Base-by-base conservation (phyloP, 2,329 filamentous ascomycete species). In the Cryphonectria radicalis region DNA sequence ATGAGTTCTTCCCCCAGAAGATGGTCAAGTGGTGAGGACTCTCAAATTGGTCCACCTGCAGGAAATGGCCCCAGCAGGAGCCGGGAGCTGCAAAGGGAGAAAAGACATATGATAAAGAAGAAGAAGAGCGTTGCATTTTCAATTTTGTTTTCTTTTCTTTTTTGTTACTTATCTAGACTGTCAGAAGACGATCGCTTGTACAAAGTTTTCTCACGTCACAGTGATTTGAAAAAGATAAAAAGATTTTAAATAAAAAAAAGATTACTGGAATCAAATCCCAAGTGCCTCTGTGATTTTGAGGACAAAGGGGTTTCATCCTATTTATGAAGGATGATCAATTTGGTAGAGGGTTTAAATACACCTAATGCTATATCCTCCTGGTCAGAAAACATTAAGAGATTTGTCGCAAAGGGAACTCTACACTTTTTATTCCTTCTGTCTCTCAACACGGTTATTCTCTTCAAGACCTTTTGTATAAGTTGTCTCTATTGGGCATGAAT, bases 1-100 rank as follows among this genome's bases (percentile, higher is more conserved):
- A 93, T 74, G 91, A 93, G 81, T 93, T 88, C 81, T 93, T 93
- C 79, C 90, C 90, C 43, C 84, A 88, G 70, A 89, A 87, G 83
- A 85, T 91, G 67, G 84, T 94, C 76, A 87, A 85, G 82, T 94
- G 92, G 92, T 94, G 84, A 71, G 57, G 14, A 53, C 46, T 22
- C 19, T 50, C 46, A 22, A 11, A 1, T 2, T 4, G 19, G 62
- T 14, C 28, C n/a, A 2, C 13, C 11, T 28, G 22, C 22, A 14
- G 13, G 32, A n/a, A n/a, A 59, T 5, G 46, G 50, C n/a, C 55
- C 25, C 55, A 22, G 35, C 65, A 43, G 43, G 25, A 11, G 37
- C 3, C 8, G 14, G 37, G 37, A 11, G 53, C 8, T 50, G 17
- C 25, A 42, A 13, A 63, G 8, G n/a, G n/a, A n/a, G n/a, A n/a